Evolutionary conservation across 1,139 yeast species (phyloP), one percentile per base, ranked within the genome.

Genomic region (Candida sanyaensis): DNA sequence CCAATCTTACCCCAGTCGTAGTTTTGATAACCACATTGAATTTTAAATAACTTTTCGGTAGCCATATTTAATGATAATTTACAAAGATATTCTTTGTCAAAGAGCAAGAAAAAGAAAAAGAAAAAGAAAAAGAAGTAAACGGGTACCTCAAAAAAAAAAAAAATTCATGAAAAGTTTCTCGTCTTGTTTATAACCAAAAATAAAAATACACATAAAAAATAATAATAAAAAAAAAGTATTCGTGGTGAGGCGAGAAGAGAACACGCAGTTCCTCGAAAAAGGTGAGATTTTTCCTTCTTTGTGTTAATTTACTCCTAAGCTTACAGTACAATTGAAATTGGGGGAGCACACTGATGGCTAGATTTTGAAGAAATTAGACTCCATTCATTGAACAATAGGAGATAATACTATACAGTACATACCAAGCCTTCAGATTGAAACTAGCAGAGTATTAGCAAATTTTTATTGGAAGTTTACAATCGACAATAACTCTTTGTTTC

Each of bases 1-100:
- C 99, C 98, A 47, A 88, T 66, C 64, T 92, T 92, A 45, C 96
- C 96, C 96, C 93, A 86, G 65, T 83, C 89, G 65, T 84, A 84
- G 73, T 83, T 84, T 63, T 84, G 89, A 66, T 71, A 83, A 34
- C 87, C 86, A 56, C 81, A 75, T 62, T 76, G 72, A 58, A 76
- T 70, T 65, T 78, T 75, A 55, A 74, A 73, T 46, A 75, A 60
- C 40, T 52, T 54, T 12, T 52, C 51, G 1, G 56, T 52, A 37
- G 41, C 21, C 41, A 37, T 31, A n/a, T n/a, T 33, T 21, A 11
- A 33, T 10, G 26, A 12, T 13, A 32, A 27, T 38, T 13, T 38
- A 38, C 30, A 38, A 29, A 38, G 41, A 27, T 27, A 12, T 13
- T 29, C 32, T 38, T 30, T 41, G 37, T 41, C 31, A 12, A 38